Percentiles rank a stretch among this genome's conserved stretches.
These are phyloP conservation scores for Tylopilus cervinicoccineus DNA, from an alignment of 768 basidiomycete genomes.

Conservation along the genomic window DNA sequence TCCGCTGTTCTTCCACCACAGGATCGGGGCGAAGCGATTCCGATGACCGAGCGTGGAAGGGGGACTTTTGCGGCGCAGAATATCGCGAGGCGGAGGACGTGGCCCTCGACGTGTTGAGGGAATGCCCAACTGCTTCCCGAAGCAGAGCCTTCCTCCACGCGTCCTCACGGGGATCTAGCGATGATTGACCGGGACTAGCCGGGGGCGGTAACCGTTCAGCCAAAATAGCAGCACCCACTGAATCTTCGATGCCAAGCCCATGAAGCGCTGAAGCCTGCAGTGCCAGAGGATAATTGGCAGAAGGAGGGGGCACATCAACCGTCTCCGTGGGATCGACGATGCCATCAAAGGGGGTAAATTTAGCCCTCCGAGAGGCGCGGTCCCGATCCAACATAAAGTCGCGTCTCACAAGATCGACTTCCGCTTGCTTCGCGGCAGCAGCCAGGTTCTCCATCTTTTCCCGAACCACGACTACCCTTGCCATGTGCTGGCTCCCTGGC, in stretches of 20 bases:
- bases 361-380: slow-evolving; percentile 35
- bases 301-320: slow-evolving; percentile 73
- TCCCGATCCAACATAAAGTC: slow-evolving; percentile 45
- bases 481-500: slow-evolving; percentile 37
- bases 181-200: slow-evolving; percentile 55
- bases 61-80: slow-evolving; percentile 37
- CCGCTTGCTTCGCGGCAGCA: slow-evolving; percentile 70
- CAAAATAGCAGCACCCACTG: slow-evolving; percentile 69
- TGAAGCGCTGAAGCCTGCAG: slow-evolving; percentile 72
- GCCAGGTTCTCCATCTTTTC: slow-evolving; percentile 74
- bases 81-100: slow-evolving; percentile 31
- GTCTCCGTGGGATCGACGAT: slow-evolving; percentile 82
- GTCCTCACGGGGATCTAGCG: slow-evolving; percentile 52
- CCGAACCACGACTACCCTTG: slow-evolving; percentile 77
- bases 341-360: slow-evolving; percentile 42
- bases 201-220: slow-evolving; percentile 72
- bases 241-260: slow-evolving; percentile 70
- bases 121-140: slow-evolving; percentile 75
- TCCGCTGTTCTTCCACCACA: slow-evolving; percentile 22
- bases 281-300: slow-evolving; percentile 65
- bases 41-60: slow-evolving; percentile 18
- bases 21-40: slow-evolving; percentile 21
- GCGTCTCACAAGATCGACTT: slow-evolving; percentile 63
- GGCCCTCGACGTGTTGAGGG: slow-evolving; percentile 56
- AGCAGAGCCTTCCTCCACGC: slow-evolving; percentile 76